Evolutionary conservation across 2,329 filamentous ascomycete genomes (phyloP), one percentile per base, ranked within the genome.

Genomic region (Periconia sp.): DNA sequence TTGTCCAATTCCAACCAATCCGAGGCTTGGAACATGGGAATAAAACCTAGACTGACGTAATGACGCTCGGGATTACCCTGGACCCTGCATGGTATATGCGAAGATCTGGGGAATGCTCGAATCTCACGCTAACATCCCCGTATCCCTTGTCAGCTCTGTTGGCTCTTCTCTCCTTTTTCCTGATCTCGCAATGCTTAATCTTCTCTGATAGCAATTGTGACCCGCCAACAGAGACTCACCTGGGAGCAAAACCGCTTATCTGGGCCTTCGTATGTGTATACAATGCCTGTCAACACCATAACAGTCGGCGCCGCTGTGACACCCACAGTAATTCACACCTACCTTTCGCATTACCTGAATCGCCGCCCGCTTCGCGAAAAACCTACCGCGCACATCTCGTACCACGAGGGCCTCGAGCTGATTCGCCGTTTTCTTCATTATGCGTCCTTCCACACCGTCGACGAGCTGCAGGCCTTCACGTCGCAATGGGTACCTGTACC

Each of bases 391-490:
- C 91, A 96, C 72, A 86, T 99, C 52, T 92, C 92, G 49, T 99
- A 99, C 76, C 90, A 97, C 70, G 90, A 97, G 76, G 93, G 92
- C 37, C 82, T 99, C 14, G 85, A 91, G 59, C 82, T 99, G 47
- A 88, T 97, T 64, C 90, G 92, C 47, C 85, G 88, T 35, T 97
- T 99, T 73, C 83, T 99, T 35, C 75, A 84, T 41, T 94, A 92
- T 73, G 88, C 92, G 3, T 92, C 93, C 1, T 87, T 91, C 58
- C 91, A 97, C 72, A 92, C 91, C 0, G 88, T 99, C 64, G 94
- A 99, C 74, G 92, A 97, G 59, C 76, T 97, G 30, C 94, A 99
- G 69, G 85, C 87, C 3, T 97, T 97, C 72, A 97, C 93, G 0
- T 80, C 85, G 14, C 93, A 97, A 79, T 92, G 90, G 86, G 92